Base-by-base conservation (phyloP, 2,329 filamentous ascomycete genomes). In the Graphilbum sp. region DNA sequence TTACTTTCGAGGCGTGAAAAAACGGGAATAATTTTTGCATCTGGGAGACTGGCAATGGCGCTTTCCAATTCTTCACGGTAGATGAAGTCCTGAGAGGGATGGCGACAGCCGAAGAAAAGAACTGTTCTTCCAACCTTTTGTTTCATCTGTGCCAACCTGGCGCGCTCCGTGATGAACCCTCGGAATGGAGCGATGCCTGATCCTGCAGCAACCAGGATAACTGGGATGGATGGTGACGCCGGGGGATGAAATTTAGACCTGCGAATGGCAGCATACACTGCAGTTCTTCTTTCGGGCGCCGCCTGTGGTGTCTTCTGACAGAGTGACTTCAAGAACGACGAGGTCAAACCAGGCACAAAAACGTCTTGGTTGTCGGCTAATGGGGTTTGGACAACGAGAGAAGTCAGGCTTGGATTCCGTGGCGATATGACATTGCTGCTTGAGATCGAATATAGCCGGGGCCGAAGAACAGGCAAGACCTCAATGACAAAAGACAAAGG, bases 51-150 rank as follows among this genome's bases (percentile, higher is more conserved):
- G 8, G 4, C 31, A 5, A 19, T 5, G 5, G 17, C n/a, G 5
- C 15, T 17, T 4, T 18, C 31, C 7, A 37, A 9, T 29, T 37
- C 36, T 2, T 32, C 25, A 13, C 30, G 27, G n/a, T 37, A 37
- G n/a, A 37, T 7, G 31, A 60, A 56, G 34, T 57, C 48, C 0
- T 49, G 35, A 0, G 47, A 44, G 4, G n/a, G n/a, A n/a, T 46
- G 46, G 2, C 58, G 50, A 40, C 56, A 60, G 11, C 58, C 59
- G 35, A 54, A 59, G 46, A 61, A 58, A 0, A 61, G 51, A 13
- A 57, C 38, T 45, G 53, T 57, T 9, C 43, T 35, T 0, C 58
- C 58, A 7, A 57, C 45, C 4, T 50, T 47, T 6, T 50, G 50
- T 2, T 56, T 56, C 21, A 57, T 48, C 16, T 48, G 47, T 13